phyloP scores from a whole-genome alignment of 495 filamentous ascomycete species.

The Elaphomyces granulatus region DNA sequence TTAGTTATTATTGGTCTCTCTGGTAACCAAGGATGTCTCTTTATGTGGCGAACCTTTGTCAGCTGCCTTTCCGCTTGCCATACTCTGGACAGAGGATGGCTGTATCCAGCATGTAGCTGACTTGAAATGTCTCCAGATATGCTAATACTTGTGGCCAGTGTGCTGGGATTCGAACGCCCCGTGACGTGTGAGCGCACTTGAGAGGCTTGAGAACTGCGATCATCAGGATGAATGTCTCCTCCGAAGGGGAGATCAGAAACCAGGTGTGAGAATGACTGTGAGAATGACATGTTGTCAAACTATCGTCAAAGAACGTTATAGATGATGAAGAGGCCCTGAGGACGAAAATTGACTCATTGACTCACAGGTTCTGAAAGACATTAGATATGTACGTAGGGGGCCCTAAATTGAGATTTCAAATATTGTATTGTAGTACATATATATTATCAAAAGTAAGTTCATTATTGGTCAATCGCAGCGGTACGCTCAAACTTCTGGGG shows the following conservation, averaged over 20 bases:
- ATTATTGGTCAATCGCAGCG: no score
- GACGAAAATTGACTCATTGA: no score
- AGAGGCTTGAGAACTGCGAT: conserved; percentile 55
- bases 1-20: not conserved
- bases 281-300: conserved; percentile 56
- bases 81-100: conserved; percentile 73
- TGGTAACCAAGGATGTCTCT: not conserved
- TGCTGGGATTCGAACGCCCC: conserved; percentile 71
- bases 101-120: conserved; percentile 90
- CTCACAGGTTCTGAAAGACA: no score
- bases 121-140: conserved; percentile 86
- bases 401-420: no score
- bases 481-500: no score
- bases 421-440: no score
- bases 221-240: conserved; percentile 41
- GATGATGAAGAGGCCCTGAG: no score
- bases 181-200: conserved; percentile 49
- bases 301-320: no score
- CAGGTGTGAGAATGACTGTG: conserved; percentile 64
- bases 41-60: conserved; percentile 56
- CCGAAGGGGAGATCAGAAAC: conserved; percentile 73
- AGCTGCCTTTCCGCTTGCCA: conserved; percentile 97
- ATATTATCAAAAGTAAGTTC: no score
- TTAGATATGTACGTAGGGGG: no score
- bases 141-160: conserved; percentile 84